Evolutionary conservation across 2,329 filamentous ascomycete species (phyloP), one percentile per base, ranked within the genome.

Genomic region (Lachnellula subtilissima): DNA sequence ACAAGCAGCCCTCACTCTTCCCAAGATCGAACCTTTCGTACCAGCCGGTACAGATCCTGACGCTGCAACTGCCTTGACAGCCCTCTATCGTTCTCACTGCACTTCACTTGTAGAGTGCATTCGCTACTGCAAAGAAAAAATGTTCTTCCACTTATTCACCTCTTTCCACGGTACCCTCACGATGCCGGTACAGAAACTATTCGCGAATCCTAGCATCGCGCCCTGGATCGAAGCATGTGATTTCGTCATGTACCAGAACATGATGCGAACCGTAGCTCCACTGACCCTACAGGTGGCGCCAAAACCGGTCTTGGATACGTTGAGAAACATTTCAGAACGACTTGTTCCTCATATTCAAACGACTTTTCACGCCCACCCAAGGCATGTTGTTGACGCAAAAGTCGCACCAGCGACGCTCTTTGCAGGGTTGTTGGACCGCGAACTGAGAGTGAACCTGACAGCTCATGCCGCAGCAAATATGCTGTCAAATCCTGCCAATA

Each of bases 91-190:
- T 50, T 94, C 93, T 2, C 93, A 97, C 70, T 96, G 92, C 71
- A 97, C 94, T 14, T 97, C 92, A 0, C 81, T 99, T 5, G 88
- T 99, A 35, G 94, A 99, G 72, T 93, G 91, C 65, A 91, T 99
- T 59, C 88, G 94, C 32, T 97, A 90, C 71, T 97, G 93, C 78
- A 95, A 94, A 69, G 91, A 97, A 72, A 96, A 96, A 74, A 93
- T 91, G 6, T 96, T 99, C 71, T 96, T 96, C 70, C 90, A 95
- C 63, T 82, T 97, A 15, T 96, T 95, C 70, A 92, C 89, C 5
- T 94, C 93, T 1, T 97, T 99, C 71, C 91, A 96, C 67, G 94
- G 94, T 54, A 97, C 92, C 2, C 82, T 99, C 66, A 99, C 94
- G 0, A 95, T 97, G 72, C 94, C 94, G 5, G 93, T 97, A 3